A percentile compares a stretch with the other conserved stretches of the same genome.
Evolutionary conservation across 306 rosid genomes (phyloP).

Genomic region (Benincasa hispida): DNA sequence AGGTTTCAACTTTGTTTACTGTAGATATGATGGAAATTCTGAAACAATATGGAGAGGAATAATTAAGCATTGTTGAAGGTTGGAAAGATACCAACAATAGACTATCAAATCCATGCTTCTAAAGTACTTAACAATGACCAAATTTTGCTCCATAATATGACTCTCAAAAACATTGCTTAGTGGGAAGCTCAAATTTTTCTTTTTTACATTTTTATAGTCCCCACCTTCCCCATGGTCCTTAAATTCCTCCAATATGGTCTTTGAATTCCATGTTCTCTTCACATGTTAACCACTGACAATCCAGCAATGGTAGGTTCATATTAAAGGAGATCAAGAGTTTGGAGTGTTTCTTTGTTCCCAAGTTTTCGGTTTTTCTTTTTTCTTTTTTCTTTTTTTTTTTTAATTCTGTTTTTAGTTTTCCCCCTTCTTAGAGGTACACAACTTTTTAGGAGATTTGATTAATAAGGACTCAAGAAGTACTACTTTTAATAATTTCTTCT

Average conservation of each 20-base stretch:
- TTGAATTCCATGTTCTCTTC: conserved; percentile 4
- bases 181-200: not conserved
- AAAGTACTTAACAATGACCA: conserved; percentile 28
- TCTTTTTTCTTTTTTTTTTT: not conserved
- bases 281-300: conserved; percentile 8
- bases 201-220: not conserved
- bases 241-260: not conserved
- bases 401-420: too few relatives aligned
- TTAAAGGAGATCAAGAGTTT: not conserved
- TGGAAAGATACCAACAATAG: conserved; percentile 30
- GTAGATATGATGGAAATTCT: not conserved
- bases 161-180: conserved; percentile 26
- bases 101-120: conserved; percentile 68
- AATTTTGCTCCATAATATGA: conserved; percentile 15
- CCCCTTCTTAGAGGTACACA: not conserved
- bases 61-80: conserved; percentile 10
- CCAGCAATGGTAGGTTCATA: conserved; percentile 12
- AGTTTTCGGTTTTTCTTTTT: not conserved
- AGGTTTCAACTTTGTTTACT: not conserved
- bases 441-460: not conserved
- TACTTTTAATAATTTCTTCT: not conserved
- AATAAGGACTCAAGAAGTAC: not conserved
- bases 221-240: conserved; percentile 8
- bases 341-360: conserved; percentile 3
- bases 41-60: conserved; percentile 8